phyloP scores from a whole-genome alignment of 176 grass and related monocot species.

The Eragrostis curvula region DNA sequence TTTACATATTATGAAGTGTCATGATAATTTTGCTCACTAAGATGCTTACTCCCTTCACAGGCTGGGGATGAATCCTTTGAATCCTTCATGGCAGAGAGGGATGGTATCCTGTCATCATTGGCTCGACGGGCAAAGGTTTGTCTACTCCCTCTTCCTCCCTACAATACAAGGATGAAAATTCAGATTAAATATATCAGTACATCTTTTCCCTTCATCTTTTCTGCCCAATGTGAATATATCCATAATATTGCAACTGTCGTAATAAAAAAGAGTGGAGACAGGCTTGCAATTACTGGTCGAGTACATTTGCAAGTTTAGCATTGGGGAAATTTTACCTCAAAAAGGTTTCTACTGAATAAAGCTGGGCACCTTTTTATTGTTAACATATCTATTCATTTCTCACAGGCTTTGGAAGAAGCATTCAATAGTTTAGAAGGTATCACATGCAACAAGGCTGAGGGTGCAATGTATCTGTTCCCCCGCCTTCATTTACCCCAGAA shows the following conservation, averaged over 20 bases:
- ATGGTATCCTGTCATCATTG: constrained; percentile 86
- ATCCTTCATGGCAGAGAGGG: constrained; percentile 78
- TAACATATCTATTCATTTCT: constrained; percentile 25
- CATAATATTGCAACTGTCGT: neutral
- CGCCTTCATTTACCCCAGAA: constrained; percentile 76
- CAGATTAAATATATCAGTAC: neutral
- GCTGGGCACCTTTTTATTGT: neutral
- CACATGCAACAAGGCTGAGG: constrained; percentile 95
- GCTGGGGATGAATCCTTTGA: constrained; percentile 93
- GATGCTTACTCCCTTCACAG: constrained; percentile 52
- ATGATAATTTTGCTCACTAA: constrained; percentile 18
- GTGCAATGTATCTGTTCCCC: constrained; percentile 98
- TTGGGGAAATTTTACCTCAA: neutral
- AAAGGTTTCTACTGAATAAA: constrained; percentile 8
- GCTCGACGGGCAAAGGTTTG: constrained; percentile 86
- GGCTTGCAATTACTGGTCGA: neutral
- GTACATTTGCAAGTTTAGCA: constrained; percentile 1
- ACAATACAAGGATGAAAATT: constrained; percentile 14
- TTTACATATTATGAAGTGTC: neutral
- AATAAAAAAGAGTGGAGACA: neutral
- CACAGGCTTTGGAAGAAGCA: constrained; percentile 93
- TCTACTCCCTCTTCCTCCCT: neutral
- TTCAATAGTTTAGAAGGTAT: constrained; percentile 94
- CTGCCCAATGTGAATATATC: neutral
- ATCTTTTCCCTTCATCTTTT: constrained; percentile 9